Percentiles rank a stretch among this genome's conserved stretches.
Conservation (phyloP, 345 rosid species). For the Gossypium raimondii region DNA sequence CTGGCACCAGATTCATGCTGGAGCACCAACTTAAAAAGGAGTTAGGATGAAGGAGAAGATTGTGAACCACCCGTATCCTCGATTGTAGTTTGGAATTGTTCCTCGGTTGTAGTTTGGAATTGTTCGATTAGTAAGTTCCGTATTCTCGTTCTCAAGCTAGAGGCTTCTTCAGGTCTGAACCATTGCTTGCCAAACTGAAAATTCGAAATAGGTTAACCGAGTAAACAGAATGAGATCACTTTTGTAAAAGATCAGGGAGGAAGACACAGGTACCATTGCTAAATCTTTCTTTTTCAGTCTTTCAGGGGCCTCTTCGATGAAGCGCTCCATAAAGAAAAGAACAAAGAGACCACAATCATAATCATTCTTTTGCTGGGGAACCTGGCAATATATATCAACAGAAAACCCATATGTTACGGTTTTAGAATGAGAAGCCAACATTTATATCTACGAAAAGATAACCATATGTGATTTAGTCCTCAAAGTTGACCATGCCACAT, state of each 20-base stretch:
- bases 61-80: conserved; percentile 2
- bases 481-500: neutral
- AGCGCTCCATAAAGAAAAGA: conserved; percentile 78
- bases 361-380: conserved; percentile 92
- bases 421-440: neutral
- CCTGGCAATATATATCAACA: conserved; percentile 37
- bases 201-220: conserved; percentile 1
- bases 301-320: conserved; percentile 76
- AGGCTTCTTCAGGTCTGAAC: conserved; percentile 89
- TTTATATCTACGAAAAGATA: neutral
- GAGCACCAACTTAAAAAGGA: conserved; percentile 7
- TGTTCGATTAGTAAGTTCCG: conserved; percentile 43
- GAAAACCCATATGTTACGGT: neutral
- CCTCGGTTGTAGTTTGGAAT: conserved; percentile 34
- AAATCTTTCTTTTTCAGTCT: conserved; percentile 75
- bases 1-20: conserved; percentile 23
- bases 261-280: conserved; percentile 47
- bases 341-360: conserved; percentile 93
- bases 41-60: conserved; percentile 11
- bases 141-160: conserved; percentile 68
- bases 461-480: neutral
- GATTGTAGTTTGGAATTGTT: conserved; percentile 39
- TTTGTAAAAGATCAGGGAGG: neutral
- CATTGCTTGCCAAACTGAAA: conserved; percentile 77
- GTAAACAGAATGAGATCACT: neutral